Evolutionary conservation across 768 basidiomycete species (phyloP).

Genomic region (Trametes villosa): DNA sequence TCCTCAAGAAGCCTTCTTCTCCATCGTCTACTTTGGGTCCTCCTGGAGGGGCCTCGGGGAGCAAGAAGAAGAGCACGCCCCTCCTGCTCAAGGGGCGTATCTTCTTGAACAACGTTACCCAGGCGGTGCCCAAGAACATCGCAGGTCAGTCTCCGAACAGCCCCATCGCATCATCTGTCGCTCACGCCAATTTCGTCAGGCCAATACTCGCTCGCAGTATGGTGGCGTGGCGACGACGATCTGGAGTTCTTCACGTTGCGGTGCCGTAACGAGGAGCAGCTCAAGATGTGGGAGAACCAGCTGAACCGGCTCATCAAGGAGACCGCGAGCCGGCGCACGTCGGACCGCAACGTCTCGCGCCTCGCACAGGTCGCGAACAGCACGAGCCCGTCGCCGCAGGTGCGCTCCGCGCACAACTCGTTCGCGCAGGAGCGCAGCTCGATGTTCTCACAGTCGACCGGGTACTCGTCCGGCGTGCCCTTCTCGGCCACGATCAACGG

Average conservation of each 20-base stretch:
- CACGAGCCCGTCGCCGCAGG: conserved; percentile 45
- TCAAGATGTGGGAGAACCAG: conserved; percentile 89
- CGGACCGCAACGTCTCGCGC: conserved; percentile 64
- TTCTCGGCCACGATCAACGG: conserved; percentile 25
- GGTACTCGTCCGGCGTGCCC: conserved; percentile 25
- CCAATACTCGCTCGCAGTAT: conserved; percentile 83
- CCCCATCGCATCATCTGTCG: conserved; percentile 10
- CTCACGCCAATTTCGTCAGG: conserved; percentile 37
- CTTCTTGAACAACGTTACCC: conserved; percentile 94
- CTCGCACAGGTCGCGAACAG: conserved; percentile 51
- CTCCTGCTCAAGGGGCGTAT: conserved; percentile 95
- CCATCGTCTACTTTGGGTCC: conserved; percentile 48
- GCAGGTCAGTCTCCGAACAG: conserved; percentile 52
- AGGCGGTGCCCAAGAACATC: conserved; percentile 69
- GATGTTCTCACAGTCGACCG: conserved; percentile 30
- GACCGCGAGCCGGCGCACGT: conserved; percentile 68
- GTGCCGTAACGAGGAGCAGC: conserved; percentile 90
- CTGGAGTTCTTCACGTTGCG: conserved; percentile 93
- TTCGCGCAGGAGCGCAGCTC: conserved; percentile 27
- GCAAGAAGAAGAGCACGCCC: conserved; percentile 76
- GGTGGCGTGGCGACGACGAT: conserved; percentile 94
- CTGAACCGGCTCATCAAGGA: conserved; percentile 88
- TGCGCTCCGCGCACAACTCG: conserved; percentile 36
- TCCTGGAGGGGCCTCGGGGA: conserved; percentile 56
- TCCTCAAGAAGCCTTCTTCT: conserved; percentile 80